Evolutionary conservation across 495 filamentous ascomycete species (phyloP), one percentile per base, ranked within the genome.

Genomic region (Cladorrhinum samala): DNA sequence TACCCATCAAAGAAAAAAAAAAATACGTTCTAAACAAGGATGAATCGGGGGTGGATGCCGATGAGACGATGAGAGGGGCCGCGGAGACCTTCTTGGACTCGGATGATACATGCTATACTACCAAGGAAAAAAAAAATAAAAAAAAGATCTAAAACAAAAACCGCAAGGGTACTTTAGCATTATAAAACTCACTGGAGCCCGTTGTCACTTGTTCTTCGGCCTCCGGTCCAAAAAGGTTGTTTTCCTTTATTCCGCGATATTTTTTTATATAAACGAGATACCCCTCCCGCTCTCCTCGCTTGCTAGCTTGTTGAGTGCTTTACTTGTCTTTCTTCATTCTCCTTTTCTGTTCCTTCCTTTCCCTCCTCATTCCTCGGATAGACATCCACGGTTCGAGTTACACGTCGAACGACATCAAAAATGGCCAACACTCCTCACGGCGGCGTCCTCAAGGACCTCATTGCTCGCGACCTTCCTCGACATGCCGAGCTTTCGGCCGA

Each of bases 381-480:
- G 40, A 23, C 40, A n/a, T 23, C 20, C 30, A 7, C 27, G 14
- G 24, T 46, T 40, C 24, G n/a, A 25, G 17, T 47, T 16, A 14
- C 11, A 42, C 20, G n/a, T 36, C 19, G 21, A 45, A 38, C 9
- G n/a, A 18, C 14, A 20, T 21, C 40, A 44, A 72, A 41, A 19
- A 82, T 82, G 78, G 76, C 78, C 36, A 82, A 95, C 76, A 67
- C 86, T 70, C 93, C 93, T 50, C 93, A 98, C 74, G 93, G 93
- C 74, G 93, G 94, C 69, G 78, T 92, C 74, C 85, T 98, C 59
- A 97, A 96, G 83, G 93, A 98, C 77, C 82, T 98, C 62, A 69
- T 97, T 53, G 92, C 92, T 33, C 83, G 93, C 73, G 93, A 98
- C 81, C 76, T 81, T 49, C 83, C 84, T 48, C 83, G 86, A 58